phyloP scores from a whole-genome alignment of 1,284 basidiomycete genomes.

The Cryptococcus sp. region DNA sequence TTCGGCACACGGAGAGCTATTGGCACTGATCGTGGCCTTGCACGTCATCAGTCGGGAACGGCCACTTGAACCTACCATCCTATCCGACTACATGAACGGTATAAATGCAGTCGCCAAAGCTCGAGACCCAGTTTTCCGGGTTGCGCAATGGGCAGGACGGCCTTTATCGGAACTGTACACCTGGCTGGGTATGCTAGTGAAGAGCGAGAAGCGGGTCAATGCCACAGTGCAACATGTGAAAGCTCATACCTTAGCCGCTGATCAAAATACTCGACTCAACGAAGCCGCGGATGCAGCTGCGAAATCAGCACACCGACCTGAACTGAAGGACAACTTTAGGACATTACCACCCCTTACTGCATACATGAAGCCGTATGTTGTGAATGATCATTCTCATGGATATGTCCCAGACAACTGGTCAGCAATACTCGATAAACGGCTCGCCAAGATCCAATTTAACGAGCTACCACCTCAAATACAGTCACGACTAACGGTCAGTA shows the following conservation, averaged over 20 bases:
- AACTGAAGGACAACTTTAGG: too few relatives aligned
- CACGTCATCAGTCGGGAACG: too few relatives aligned
- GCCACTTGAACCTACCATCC: too few relatives aligned
- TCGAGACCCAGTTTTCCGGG: too few relatives aligned
- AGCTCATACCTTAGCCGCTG: background rate
- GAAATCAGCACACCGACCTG: background rate
- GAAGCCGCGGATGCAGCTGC: background rate
- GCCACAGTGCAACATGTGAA: background rate
- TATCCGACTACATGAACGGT: too few relatives aligned
- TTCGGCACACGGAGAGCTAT: too few relatives aligned
- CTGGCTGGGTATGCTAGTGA: too few relatives aligned
- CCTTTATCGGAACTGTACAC: too few relatives aligned
- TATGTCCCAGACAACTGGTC: background rate
- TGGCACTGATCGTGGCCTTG: too few relatives aligned
- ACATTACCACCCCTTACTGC: background rate
- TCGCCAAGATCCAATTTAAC: background rate
- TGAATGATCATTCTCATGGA: background rate
- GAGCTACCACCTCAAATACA: background rate
- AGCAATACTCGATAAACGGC: background rate
- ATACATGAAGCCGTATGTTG: background rate
- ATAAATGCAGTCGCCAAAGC: too few relatives aligned
- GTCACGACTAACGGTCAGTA: background rate
- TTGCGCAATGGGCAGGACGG: too few relatives aligned
- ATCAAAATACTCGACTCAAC: background rate
- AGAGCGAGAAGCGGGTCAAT: too few relatives aligned